A percentile compares a stretch with the other conserved stretches of the same genome.
Conservation (phyloP, 192 early-diverging fungal species). For the Jimgerdemannia lactiflua region DNA sequence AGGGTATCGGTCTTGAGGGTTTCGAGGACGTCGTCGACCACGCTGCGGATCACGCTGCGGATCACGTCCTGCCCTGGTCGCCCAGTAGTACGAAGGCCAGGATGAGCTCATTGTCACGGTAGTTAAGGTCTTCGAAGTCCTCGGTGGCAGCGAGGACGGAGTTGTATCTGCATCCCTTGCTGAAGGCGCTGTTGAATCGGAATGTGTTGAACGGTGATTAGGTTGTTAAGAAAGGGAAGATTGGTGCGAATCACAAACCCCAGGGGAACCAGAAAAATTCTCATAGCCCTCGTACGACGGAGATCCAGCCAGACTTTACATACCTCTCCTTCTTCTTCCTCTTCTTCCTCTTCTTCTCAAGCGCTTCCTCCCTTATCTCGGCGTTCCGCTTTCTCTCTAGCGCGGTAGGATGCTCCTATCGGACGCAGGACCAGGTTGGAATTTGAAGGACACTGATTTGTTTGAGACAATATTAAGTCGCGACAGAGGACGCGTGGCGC, state of each 20-base stretch:
- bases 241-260: too few relatives aligned
- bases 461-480: too few relatives aligned
- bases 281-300: background rate
- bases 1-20: conserved; percentile 81
- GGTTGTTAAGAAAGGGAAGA: too few relatives aligned
- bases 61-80: conserved; percentile 91
- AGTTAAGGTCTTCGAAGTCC: conserved; percentile 78
- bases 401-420: conserved; percentile 79
- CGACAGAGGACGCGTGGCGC: too few relatives aligned
- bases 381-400: conserved; percentile 62
- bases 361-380: conserved; percentile 39
- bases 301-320: background rate
- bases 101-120: conserved; percentile 85
- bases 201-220: too few relatives aligned
- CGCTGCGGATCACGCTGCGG: too few relatives aligned
- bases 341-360: conserved; percentile 50
- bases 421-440: conserved; percentile 93
- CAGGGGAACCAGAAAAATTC: background rate
- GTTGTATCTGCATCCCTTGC: conserved; percentile 66
- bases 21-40: conserved; percentile 79
- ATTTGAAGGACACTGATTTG: conserved; percentile 72
- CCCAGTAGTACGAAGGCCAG: conserved; percentile 82
- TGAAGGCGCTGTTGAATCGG: conserved; percentile 14
- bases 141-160: conserved; percentile 85
- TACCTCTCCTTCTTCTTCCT: conserved; percentile 62